Base-by-base conservation (phyloP, 2,329 filamentous ascomycete genomes). In the Tetracladium maxilliforme region DNA sequence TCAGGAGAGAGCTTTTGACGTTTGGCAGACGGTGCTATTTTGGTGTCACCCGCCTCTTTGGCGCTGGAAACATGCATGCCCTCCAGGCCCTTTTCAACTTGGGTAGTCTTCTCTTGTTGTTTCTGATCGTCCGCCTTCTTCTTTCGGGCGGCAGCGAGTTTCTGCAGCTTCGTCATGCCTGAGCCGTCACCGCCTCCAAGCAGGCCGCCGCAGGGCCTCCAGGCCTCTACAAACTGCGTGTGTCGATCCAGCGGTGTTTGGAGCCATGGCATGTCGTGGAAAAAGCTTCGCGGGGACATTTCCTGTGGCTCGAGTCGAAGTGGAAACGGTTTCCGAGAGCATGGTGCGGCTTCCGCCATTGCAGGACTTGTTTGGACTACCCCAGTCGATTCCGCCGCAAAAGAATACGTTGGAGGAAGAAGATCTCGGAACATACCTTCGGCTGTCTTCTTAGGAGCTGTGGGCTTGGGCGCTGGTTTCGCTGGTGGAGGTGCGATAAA, bases 91-190 rank as follows among this genome's bases (percentile, higher is more conserved):
- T 36, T 41, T 20, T 50, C 51, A 34, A 54, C 53, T 7, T 44
- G 45, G n/a, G 51, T 53, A 8, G 50, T 49, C 15, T 37, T 32
- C 2, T 42, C 42, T 37, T 42, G 39, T 21, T 39, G 30, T 22
- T 47, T 56, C 38, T 67, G 72, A 19, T 76, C 72, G 16, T 72
- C 73, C 10, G 72, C 73, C 48, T 84, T 92, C 51, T 81, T 86
- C 46, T 84, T 86, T 15, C 84, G 67, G 27, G 81, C 78, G 17
- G 83, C 83, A 25, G 87, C 86, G 21, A 98, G 58, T 23, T 83
- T 83, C 39, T 92, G 87, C 22, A 98, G 59, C 42, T 98, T 98
- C 5, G 87, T 92, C 49, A 80, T 64, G 42, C 86, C 90, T n/a
- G 56, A 42, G 9, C 54, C 53, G 23, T 69, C 64, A 7, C 71